Evolutionary conservation across 768 basidiomycete species (phyloP), one percentile per base, ranked within the genome.

Genomic region (Boletus speciosus): DNA sequence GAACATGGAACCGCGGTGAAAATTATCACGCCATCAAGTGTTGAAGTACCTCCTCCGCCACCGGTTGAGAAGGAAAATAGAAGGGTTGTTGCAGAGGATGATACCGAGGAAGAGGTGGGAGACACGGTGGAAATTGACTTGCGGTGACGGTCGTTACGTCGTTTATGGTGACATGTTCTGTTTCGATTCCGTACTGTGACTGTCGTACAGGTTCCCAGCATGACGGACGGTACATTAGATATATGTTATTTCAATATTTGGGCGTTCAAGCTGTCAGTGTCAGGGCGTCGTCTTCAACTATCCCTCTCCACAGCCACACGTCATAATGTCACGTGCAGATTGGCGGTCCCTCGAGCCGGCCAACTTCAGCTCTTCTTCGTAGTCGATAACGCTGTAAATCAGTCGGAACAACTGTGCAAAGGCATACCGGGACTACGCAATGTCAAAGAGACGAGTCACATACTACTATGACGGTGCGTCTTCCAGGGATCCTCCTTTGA

Each of bases 21-120:
- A 25, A 71, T 84, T 4, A 73, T 85, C 23, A 77, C 81, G 19
- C 83, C 85, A 2, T 78, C 82, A 23, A 83, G 74, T 49, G 85
- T 88, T 12, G 88, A 91, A 64, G 85, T 91, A 6, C 89, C 88
- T 4, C 84, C 89, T 0, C 90, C 90, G 4, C 88, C 89, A 25
- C 87, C 86, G 1, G 78, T 88, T 14, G 85, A 88, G 66, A 90
- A 92, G 71, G 86, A 90, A 67, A 73, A 70, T 34, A 66, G 73
- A 49, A 64, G 73, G 56, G 71, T 69, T 9, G 61, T 70, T 19
- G 62, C 69, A 21, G 85, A 82, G 32, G 85, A 85, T 27, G 69
- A 84, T 9, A 79, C 68, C 0, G 87, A 88, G 36, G 88, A 88
- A 49, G 90, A 90, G 31, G 79, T 90, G 43, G 90, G 88, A 0